Evolutionary conservation across 2,329 filamentous ascomycete genomes (phyloP).

Genomic region (Epichloe scottii): DNA sequence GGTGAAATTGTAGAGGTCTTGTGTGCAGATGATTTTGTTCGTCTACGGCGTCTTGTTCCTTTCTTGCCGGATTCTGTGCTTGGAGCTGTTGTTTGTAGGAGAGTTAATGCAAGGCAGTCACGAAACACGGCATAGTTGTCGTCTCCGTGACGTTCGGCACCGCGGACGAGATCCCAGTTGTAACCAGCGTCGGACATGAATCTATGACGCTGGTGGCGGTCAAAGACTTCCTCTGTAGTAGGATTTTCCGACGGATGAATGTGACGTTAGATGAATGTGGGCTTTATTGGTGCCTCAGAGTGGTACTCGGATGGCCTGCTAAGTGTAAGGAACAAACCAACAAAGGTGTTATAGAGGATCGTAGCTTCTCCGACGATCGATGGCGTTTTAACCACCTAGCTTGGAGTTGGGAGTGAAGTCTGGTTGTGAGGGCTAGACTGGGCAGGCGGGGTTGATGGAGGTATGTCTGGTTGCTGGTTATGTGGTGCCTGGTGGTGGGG

Average conservation of each 20-base stretch:
- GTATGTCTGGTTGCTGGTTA: too few relatives aligned
- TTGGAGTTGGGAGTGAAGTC: too few relatives aligned
- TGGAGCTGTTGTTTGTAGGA: neutral
- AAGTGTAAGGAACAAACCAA: too few relatives aligned
- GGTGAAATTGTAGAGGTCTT: neutral
- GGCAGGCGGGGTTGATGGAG: too few relatives aligned
- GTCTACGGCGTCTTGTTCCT: conserved; percentile 33
- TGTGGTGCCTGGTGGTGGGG: too few relatives aligned
- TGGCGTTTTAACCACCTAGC: too few relatives aligned
- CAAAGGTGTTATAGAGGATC: too few relatives aligned
- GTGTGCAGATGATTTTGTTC: conserved; percentile 12
- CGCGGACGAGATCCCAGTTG: neutral
- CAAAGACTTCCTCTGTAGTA: neutral
- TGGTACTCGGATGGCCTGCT: too few relatives aligned
- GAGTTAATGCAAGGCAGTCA: conserved; percentile 44
- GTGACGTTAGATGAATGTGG: neutral
- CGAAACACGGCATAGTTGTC: conserved; percentile 46
- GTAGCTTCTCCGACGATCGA: too few relatives aligned
- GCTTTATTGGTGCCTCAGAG: too few relatives aligned
- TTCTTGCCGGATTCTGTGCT: neutral
- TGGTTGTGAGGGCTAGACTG: too few relatives aligned
- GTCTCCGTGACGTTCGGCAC: neutral
- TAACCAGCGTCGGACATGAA: neutral
- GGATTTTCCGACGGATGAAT: neutral
- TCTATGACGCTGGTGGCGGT: neutral